Evolutionary conservation across 306 rosid species (phyloP).

Genomic region (Hylodesmum podocarpum): DNA sequence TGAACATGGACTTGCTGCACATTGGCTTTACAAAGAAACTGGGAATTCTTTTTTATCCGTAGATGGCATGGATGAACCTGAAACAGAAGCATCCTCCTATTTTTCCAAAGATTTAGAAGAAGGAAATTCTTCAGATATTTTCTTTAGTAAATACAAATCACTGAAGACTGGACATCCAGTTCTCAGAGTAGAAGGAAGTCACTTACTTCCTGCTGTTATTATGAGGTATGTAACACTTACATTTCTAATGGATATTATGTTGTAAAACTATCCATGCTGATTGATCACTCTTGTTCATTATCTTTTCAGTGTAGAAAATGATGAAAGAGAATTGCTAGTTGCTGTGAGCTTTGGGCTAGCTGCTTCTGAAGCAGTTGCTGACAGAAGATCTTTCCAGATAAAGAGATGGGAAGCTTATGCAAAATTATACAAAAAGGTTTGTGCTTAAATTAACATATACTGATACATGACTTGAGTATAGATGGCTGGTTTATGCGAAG

Average conservation of each 20-base stretch:
- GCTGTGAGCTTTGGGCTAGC: slow-evolving; percentile 84
- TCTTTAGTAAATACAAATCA: slow-evolving; percentile 57
- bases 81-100: slow-evolving; percentile 57
- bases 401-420: slow-evolving; percentile 96
- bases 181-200: slow-evolving; percentile 96
- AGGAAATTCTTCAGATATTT: slow-evolving; percentile 51
- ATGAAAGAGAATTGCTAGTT: slow-evolving; percentile 81
- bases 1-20: slow-evolving; percentile 98
- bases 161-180: slow-evolving; percentile 90
- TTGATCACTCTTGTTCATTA: slow-evolving; percentile 25
- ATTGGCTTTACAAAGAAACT: slow-evolving; percentile 96
- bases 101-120: slow-evolving; percentile 60
- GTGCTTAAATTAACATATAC: slow-evolving; percentile 21
- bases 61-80: slow-evolving; percentile 55
- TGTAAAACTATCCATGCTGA: slow-evolving; percentile 4
- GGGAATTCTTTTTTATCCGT: slow-evolving; percentile 55
- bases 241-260: not conserved
- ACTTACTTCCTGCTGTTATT: slow-evolving; percentile 88
- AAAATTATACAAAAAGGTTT: slow-evolving; percentile 77
- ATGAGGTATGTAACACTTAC: slow-evolving; percentile 48
- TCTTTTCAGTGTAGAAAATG: slow-evolving; percentile 68
- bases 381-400: slow-evolving; percentile 78
- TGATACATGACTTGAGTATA: not conserved
- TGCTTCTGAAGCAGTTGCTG: slow-evolving; percentile 93
- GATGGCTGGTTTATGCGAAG: not conserved